These are phyloP conservation scores for Neocatenulostroma microsporum DNA, from an alignment of 2,329 filamentous ascomycete genomes.

Conservation along the genomic window DNA sequence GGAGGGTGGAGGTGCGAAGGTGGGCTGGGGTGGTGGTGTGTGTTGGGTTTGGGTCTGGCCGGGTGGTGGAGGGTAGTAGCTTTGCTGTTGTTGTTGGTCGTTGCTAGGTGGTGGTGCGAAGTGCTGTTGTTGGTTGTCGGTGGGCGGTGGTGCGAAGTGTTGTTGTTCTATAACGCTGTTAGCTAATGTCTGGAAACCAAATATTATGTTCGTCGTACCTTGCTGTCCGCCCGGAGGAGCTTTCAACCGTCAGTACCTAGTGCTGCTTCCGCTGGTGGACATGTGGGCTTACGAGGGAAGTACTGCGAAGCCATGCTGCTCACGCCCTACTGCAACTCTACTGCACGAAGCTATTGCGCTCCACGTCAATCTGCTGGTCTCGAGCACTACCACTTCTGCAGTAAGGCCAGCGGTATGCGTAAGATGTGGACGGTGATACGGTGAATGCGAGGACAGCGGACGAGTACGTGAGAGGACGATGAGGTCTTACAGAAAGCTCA, in stretches of 20 bases:
- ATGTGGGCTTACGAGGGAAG: conserved; percentile 25
- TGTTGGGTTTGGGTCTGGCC: conserved; percentile 18
- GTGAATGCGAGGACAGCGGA: neutral
- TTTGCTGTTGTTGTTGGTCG: conserved; percentile 15
- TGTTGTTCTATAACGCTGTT: conserved; percentile 6
- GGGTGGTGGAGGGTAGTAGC: conserved; percentile 23
- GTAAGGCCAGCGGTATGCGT: neutral
- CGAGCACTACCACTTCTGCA: neutral
- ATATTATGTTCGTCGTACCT: conserved; percentile 2
- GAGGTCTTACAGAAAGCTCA: neutral
- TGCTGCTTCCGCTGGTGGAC: neutral
- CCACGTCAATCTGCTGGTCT: neutral
- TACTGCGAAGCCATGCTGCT: conserved; percentile 18
- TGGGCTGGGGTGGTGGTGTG: too few species aligned
- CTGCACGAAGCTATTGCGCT: neutral
- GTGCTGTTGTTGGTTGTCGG: conserved; percentile 19
- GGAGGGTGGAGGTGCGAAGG: conserved; percentile 21
- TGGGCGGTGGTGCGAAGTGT: too few species aligned
- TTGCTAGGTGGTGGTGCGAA: conserved; percentile 14
- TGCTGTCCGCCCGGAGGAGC: conserved; percentile 16
- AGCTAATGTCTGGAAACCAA: conserved; percentile 6
- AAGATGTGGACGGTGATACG: neutral
- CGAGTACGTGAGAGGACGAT: neutral
- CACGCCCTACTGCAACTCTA: neutral
- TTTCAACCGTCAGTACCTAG: conserved; percentile 1